Evolutionary conservation across 331 rosid species (phyloP).

Genomic region (Pyracantha coccinea): DNA sequence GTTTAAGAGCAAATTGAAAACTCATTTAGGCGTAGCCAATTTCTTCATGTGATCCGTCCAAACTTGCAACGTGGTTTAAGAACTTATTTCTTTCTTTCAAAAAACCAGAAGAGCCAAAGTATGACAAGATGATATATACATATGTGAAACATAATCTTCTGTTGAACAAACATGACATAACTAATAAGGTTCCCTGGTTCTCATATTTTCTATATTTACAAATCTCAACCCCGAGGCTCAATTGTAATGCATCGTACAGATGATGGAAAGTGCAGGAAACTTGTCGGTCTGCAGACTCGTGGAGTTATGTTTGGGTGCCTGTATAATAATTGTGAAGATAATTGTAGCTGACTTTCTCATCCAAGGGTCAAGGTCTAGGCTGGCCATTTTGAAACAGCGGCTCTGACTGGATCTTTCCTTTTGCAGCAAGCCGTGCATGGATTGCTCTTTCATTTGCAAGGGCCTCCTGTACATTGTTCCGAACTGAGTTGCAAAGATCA

Average conservation of each 20-base stretch:
- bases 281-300: not conserved
- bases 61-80: not conserved
- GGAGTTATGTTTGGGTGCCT: not conserved
- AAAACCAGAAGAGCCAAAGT: not conserved
- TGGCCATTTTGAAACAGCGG: slow-evolving; percentile 64
- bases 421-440: slow-evolving; percentile 38
- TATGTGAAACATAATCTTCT: not conserved
- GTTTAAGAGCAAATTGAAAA: too few relatives aligned
- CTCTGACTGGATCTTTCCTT: slow-evolving; percentile 33
- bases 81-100: not conserved
- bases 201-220: slow-evolving; percentile 11
- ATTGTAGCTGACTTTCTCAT: slow-evolving; percentile 15
- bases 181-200: not conserved
- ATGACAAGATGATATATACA: not conserved
- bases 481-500: slow-evolving; percentile 53
- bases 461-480: slow-evolving; percentile 57
- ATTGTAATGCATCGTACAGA: not conserved
- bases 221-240: not conserved
- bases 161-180: not conserved
- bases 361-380: slow-evolving; percentile 37
- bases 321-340: not conserved
- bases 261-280: not conserved
- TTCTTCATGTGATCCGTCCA: not conserved
- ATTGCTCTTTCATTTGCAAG: slow-evolving; percentile 34
- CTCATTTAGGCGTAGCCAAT: too few relatives aligned